phyloP scores from a whole-genome alignment of 331 rosid genomes.

The Saraca asoca region DNA sequence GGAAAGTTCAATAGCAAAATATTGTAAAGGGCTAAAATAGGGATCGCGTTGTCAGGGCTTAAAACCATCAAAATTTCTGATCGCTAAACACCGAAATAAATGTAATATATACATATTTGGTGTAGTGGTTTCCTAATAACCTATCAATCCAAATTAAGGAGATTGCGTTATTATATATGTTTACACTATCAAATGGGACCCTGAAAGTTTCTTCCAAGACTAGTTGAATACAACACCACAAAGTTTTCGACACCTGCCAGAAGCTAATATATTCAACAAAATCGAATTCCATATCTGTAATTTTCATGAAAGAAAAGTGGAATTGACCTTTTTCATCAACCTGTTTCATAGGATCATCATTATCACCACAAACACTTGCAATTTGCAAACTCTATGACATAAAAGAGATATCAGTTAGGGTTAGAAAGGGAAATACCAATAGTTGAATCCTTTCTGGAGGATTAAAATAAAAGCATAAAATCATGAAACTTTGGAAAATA shows the following conservation, averaged over 20 bases:
- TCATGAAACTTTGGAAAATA: too few relatives aligned
- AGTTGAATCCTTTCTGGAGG: too few relatives aligned
- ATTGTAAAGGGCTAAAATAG: neutral
- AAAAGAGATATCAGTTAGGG: too few relatives aligned
- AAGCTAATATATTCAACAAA: too few relatives aligned
- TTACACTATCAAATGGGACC: neutral
- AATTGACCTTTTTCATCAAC: neutral
- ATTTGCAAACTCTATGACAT: too few relatives aligned
- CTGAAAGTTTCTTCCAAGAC: neutral
- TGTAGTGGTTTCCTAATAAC: neutral
- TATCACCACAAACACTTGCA: too few relatives aligned
- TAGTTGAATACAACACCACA: neutral
- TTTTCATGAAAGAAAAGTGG: neutral
- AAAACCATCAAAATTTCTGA: neutral
- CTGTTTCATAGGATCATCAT: too few relatives aligned
- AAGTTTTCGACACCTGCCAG: too few relatives aligned
- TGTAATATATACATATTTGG: neutral
- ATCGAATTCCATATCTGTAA: neutral
- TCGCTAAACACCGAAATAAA: neutral
- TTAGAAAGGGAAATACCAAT: too few relatives aligned
- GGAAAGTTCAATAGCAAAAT: neutral
- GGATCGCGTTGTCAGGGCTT: neutral
- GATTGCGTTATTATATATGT: neutral
- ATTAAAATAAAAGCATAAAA: too few relatives aligned
- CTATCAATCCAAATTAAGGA: slow-evolving; percentile 5